A percentile compares a stretch with the other conserved stretches of the same genome.
These are phyloP conservation scores for Salvia sclarea DNA, from an alignment of 305 asterid genomes.

Conservation along the genomic window DNA sequence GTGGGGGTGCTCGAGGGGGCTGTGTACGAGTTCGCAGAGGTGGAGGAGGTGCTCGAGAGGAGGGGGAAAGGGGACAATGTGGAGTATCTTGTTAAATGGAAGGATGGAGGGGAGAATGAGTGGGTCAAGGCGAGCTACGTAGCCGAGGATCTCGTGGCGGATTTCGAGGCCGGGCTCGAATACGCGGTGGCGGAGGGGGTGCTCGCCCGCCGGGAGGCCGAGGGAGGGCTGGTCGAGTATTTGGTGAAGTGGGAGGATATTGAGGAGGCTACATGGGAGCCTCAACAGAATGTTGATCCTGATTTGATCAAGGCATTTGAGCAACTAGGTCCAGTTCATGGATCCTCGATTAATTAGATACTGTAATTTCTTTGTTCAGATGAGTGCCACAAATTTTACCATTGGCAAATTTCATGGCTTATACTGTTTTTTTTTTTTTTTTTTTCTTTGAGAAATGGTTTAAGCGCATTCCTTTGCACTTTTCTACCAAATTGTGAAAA, in stretches of 20 bases:
- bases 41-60: slow-evolving; percentile 79
- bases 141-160: slow-evolving; percentile 71
- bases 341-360: background rate
- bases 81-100: slow-evolving; percentile 88
- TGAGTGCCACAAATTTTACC: too few species aligned
- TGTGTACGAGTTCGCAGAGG: slow-evolving; percentile 76
- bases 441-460: background rate
- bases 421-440: too few species aligned
- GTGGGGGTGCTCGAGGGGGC: slow-evolving; percentile 63
- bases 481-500: too few species aligned
- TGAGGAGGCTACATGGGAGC: slow-evolving; percentile 93
- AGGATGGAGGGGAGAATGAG: slow-evolving; percentile 77
- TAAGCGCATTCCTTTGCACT: background rate
- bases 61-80: slow-evolving; percentile 74
- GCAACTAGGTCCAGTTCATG: background rate
- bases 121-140: slow-evolving; percentile 68
- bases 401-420: too few species aligned
- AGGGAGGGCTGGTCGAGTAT: slow-evolving; percentile 59
- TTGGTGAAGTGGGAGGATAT: slow-evolving; percentile 86
- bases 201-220: slow-evolving; percentile 52
- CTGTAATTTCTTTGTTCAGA: too few species aligned
- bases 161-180: slow-evolving; percentile 86
- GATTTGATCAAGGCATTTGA: slow-evolving; percentile 47
- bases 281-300: slow-evolving; percentile 80
- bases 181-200: slow-evolving; percentile 84